These are phyloP conservation scores for Circinella minor DNA, from an alignment of 371 early-diverging fungal genomes.

Conservation along the genomic window DNA sequence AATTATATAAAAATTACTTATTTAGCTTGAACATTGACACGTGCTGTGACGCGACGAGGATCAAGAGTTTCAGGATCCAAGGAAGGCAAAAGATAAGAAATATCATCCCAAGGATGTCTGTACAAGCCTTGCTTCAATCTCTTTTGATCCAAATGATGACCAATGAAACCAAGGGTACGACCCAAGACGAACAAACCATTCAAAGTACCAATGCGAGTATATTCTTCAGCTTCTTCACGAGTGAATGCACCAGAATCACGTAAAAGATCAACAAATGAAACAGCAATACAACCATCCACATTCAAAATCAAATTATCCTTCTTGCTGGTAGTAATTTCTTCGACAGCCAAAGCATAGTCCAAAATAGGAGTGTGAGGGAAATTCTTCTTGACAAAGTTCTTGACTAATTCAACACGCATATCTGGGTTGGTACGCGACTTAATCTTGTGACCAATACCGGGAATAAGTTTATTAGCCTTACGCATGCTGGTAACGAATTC, in stretches of 20 bases:
- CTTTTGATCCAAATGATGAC: slow-evolving; percentile 97
- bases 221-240: slow-evolving; percentile 95
- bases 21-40: slow-evolving; percentile 49
- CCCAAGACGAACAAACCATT: slow-evolving; percentile 98
- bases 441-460: slow-evolving; percentile 99
- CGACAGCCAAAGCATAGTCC: slow-evolving; percentile 93
- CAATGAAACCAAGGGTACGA: slow-evolving; percentile 95
- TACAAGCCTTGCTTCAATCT: slow-evolving; percentile 96
- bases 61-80: slow-evolving; percentile 52
- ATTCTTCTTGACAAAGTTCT: slow-evolving; percentile 87
- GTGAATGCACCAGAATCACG: slow-evolving; percentile 93
- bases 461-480: slow-evolving; percentile 88
- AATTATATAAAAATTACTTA: slow-evolving; percentile 9
- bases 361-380: slow-evolving; percentile 91
- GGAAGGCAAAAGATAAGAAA: slow-evolving; percentile 84
- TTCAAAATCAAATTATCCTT: slow-evolving; percentile 98
- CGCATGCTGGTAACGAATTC: slow-evolving; percentile 94
- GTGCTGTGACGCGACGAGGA: slow-evolving; percentile 56
- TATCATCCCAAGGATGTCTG: slow-evolving; percentile 98
- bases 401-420: slow-evolving; percentile 93
- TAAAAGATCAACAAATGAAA: slow-evolving; percentile 94
- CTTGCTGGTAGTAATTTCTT: slow-evolving; percentile 95
- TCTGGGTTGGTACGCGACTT: slow-evolving; percentile 98
- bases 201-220: slow-evolving; percentile 93
- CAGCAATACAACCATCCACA: slow-evolving; percentile 96